phyloP scores from a whole-genome alignment of 1,284 basidiomycete genomes.

The Volvariella surrecta region DNA sequence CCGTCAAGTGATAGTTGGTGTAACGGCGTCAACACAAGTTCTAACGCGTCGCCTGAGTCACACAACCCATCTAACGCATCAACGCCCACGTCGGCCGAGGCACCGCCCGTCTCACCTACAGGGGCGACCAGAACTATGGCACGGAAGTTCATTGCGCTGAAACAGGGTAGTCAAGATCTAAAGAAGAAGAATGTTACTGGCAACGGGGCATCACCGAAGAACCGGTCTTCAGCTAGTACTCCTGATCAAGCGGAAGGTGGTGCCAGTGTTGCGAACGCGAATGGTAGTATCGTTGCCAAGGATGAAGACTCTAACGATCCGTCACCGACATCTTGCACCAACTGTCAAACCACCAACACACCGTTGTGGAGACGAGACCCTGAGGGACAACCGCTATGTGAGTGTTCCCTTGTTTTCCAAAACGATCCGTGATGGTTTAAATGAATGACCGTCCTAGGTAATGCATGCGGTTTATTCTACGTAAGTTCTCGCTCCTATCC shows the following conservation, averaged over 20 bases:
- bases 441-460: constrained; percentile 32
- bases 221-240: constrained; percentile 43
- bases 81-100: constrained; percentile 59
- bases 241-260: constrained; percentile 34
- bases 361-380: constrained; percentile 94
- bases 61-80: constrained; percentile 57
- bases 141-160: constrained; percentile 55
- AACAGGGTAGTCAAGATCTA: constrained; percentile 46
- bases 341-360: constrained; percentile 94
- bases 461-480: constrained; percentile 87
- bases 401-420: constrained; percentile 20
- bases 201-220: constrained; percentile 21
- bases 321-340: constrained; percentile 80
- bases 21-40: constrained; percentile 53
- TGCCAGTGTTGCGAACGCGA: constrained; percentile 14
- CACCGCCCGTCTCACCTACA: constrained; percentile 24
- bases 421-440: constrained; percentile 9
- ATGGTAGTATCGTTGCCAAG: constrained; percentile 11
- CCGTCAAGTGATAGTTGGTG: constrained; percentile 77
- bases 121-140: constrained; percentile 12
- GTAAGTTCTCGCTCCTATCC: constrained; percentile 40
- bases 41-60: constrained; percentile 71
- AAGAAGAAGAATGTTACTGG: constrained; percentile 43
- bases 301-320: constrained; percentile 55
- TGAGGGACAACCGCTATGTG: constrained; percentile 90